These are phyloP conservation scores for Cytospora paraplurivora DNA, from an alignment of 2,329 filamentous ascomycete genomes.

Conservation along the genomic window DNA sequence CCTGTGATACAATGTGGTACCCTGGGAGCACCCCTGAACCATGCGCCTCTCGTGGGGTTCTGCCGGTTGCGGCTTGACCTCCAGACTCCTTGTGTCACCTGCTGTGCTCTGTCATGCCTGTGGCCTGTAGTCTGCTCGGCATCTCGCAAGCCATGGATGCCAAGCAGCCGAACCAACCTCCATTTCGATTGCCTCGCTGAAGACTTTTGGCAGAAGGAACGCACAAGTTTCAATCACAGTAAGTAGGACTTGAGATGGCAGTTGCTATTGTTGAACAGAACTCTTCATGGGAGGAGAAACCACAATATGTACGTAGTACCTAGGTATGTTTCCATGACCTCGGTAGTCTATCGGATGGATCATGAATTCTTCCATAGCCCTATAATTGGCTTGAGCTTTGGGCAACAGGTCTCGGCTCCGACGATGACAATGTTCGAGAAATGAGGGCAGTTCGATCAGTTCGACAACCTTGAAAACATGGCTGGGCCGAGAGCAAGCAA, in stretches of 20 bases:
- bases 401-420: conserved; percentile 17
- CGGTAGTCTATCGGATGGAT: neutral
- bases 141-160: too few species aligned
- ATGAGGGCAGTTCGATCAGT: conserved; percentile 9
- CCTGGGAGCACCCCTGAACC: too few species aligned
- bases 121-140: too few species aligned
- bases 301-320: neutral
- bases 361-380: neutral
- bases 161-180: too few species aligned
- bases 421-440: conserved; percentile 24
- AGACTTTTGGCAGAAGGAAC: neutral
- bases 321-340: neutral
- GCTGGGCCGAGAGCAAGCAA: conserved; percentile 4
- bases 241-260: neutral
- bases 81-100: too few species aligned
- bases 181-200: neutral
- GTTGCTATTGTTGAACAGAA: neutral
- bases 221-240: too few species aligned
- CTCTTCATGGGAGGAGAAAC: neutral
- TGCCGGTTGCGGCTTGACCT: too few species aligned
- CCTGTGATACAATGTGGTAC: too few species aligned
- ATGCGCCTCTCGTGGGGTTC: too few species aligned
- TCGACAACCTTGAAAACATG: neutral
- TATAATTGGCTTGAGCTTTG: conserved; percentile 11
- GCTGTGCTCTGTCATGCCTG: too few species aligned